These are phyloP conservation scores for Brasenia schreberi DNA, from an alignment of 164 flowering plant genomes.

Conservation along the genomic window DNA sequence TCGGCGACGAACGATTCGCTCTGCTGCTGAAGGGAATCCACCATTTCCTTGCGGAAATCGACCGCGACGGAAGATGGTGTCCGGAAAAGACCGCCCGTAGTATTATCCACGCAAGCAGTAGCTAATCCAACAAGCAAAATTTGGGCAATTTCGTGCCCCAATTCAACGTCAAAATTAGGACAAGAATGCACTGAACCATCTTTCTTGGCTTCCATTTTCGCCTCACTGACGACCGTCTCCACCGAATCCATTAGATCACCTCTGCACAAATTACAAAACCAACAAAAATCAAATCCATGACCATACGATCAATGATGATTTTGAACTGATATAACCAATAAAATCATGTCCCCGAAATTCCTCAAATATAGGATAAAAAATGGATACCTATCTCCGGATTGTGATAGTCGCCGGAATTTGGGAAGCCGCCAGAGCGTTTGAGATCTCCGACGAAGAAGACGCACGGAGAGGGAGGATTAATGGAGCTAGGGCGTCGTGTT, in stretches of 20 bases:
- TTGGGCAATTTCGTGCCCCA: conserved; percentile 17
- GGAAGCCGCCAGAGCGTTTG: too few relatives aligned
- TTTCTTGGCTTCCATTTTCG: conserved; percentile 5
- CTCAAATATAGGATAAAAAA: too few relatives aligned
- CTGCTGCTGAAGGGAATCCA: conserved; percentile 44
- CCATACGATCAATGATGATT: too few relatives aligned
- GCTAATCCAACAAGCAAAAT: conserved; percentile 18
- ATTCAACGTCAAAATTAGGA: conserved; percentile 12
- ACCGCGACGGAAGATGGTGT: conserved; percentile 53
- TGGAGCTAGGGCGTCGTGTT: too few relatives aligned
- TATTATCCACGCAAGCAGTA: conserved; percentile 20
- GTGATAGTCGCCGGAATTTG: too few relatives aligned
- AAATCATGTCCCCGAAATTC: too few relatives aligned
- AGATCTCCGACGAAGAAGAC: too few relatives aligned
- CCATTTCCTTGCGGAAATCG: conserved; percentile 71
- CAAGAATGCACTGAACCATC: conserved; percentile 8
- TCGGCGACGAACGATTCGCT: conserved; percentile 70
- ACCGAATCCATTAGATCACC: not conserved
- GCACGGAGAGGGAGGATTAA: too few relatives aligned
- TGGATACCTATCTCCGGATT: too few relatives aligned
- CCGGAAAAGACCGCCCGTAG: conserved; percentile 18
- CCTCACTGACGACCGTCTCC: not conserved
- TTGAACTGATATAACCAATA: too few relatives aligned
- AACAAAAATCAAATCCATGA: too few relatives aligned
- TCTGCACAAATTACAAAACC: too few relatives aligned